Percentiles rank a stretch among this genome's conserved stretches.
Evolutionary conservation across 2,329 filamentous ascomycete genomes (phyloP).

Genomic region (Pseudocercospora fuligena): DNA sequence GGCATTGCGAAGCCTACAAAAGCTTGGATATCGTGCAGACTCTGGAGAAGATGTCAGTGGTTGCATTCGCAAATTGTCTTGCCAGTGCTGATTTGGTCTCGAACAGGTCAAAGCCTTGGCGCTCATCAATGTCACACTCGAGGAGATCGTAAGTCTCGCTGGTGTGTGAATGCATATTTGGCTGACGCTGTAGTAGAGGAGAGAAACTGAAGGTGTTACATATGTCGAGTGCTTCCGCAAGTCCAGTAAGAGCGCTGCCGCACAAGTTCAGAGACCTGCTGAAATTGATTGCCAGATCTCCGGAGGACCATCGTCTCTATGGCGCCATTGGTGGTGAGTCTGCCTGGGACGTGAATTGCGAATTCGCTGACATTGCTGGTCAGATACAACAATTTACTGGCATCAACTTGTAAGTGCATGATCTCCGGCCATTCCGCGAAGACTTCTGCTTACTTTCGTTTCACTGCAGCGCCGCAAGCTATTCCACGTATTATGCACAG

Average conservation of each 20-base stretch:
- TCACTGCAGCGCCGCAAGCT: conserved; percentile 34
- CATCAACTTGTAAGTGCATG: conserved; percentile 23
- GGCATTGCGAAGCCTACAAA: conserved; percentile 29
- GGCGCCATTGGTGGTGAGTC: conserved; percentile 34
- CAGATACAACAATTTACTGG: conserved; percentile 45
- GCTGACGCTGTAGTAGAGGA: conserved; percentile 24
- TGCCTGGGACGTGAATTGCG: too few relatives aligned
- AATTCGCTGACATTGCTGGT: neutral
- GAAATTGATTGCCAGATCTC: conserved; percentile 31
- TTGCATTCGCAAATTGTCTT: neutral
- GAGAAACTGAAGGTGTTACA: conserved; percentile 45
- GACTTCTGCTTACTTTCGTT: too few relatives aligned
- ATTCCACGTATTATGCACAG: conserved; percentile 52
- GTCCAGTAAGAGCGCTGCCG: conserved; percentile 26
- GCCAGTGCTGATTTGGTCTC: neutral
- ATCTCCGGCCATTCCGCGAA: too few relatives aligned
- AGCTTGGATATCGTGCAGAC: conserved; percentile 30
- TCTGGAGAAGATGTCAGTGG: conserved; percentile 19
- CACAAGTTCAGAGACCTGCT: too few relatives aligned
- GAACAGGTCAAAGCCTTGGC: conserved; percentile 27
- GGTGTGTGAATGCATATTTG: too few relatives aligned
- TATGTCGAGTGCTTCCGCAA: conserved; percentile 50
- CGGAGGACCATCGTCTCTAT: conserved; percentile 49
- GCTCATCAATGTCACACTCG: conserved; percentile 40
- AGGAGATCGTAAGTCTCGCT: conserved; percentile 28